phyloP scores from a whole-genome alignment of 208 protist species.

The Leishmania lainsoni region DNA sequence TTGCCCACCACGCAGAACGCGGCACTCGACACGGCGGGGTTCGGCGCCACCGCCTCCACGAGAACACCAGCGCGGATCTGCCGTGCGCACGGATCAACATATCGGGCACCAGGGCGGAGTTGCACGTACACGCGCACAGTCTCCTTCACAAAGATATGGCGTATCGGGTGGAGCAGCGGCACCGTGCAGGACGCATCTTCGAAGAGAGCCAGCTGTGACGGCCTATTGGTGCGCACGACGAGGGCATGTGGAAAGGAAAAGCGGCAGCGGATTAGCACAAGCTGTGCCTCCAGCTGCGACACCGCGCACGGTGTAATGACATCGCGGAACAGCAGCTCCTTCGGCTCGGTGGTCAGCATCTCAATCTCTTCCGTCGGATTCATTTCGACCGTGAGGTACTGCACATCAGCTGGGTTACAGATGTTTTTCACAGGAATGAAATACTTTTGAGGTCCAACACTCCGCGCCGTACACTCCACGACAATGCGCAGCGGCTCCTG shows the following conservation, averaged over 20 bases:
- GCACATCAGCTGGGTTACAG: slow-evolving; percentile 59
- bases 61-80: slow-evolving; percentile 66
- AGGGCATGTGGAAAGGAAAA: slow-evolving; percentile 67
- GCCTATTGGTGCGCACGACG: slow-evolving; percentile 76
- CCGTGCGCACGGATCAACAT: slow-evolving; percentile 42
- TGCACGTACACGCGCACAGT: slow-evolving; percentile 77
- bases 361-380: slow-evolving; percentile 74
- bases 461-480: slow-evolving; percentile 77
- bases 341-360: slow-evolving; percentile 64
- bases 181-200: slow-evolving; percentile 74
- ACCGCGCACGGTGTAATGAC: slow-evolving; percentile 70
- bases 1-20: slow-evolving; percentile 53
- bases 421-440: slow-evolving; percentile 86
- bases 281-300: slow-evolving; percentile 55
- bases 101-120: slow-evolving; percentile 59
- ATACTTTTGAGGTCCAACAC: slow-evolving; percentile 81
- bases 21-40: slow-evolving; percentile 33
- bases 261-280: slow-evolving; percentile 67
- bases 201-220: slow-evolving; percentile 73
- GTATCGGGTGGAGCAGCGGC: slow-evolving; percentile 59
- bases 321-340: slow-evolving; percentile 62
- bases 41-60: slow-evolving; percentile 64
- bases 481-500: slow-evolving; percentile 64
- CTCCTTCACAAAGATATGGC: slow-evolving; percentile 57
- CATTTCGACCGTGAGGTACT: slow-evolving; percentile 77